Base-by-base conservation (phyloP, 2,329 filamentous ascomycete species). In the Botrytis cinerea region DNA sequence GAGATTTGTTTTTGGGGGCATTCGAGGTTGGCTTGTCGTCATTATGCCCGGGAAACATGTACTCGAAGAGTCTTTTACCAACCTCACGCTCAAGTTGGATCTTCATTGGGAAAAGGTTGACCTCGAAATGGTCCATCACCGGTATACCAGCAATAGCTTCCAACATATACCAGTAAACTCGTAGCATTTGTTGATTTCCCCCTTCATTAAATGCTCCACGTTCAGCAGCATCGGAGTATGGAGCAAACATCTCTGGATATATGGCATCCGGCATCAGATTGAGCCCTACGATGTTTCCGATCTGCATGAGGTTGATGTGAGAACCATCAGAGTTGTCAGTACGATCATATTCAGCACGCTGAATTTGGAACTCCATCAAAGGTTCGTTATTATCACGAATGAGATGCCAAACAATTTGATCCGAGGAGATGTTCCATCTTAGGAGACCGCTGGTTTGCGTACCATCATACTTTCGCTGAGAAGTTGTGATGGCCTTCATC, bases 401-500 rank as follows among this genome's bases (percentile, higher is more conserved):
- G 51, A 99, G 87, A 83, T 98, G 96, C 95, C 96, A 99, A 20
- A 98, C 95, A 76, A 99, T 96, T 80, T 99, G 95, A 60, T 92
- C 91, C 2, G 94, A 94, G n/a, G 93, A 92, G 74, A 99, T 94
- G 81, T 94, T 96, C 92, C 95, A 98, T 78, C 93, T 91, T 71
- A 99, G 83, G 59, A 98, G 85, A 9, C 94, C 94, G 74, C 89
- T 95, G 73, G 91, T 92, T 76, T 94, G 89, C 10, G 90, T 89
- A 68, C 88, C 88, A 74, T 97, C 94, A 76, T 90, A 91, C 81
- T 95, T 96, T 74, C 94, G 88, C 82, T 99, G 96, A 8, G 95
- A 97, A 4, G 94, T 97, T 1, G 96, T 99, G 81, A 99, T 99
- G 57, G 96, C 97, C 80, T 99, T 98, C 96, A 99, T 98, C 86